phyloP scores from a whole-genome alignment of 1,284 basidiomycete species.

The Marasmius sp. region DNA sequence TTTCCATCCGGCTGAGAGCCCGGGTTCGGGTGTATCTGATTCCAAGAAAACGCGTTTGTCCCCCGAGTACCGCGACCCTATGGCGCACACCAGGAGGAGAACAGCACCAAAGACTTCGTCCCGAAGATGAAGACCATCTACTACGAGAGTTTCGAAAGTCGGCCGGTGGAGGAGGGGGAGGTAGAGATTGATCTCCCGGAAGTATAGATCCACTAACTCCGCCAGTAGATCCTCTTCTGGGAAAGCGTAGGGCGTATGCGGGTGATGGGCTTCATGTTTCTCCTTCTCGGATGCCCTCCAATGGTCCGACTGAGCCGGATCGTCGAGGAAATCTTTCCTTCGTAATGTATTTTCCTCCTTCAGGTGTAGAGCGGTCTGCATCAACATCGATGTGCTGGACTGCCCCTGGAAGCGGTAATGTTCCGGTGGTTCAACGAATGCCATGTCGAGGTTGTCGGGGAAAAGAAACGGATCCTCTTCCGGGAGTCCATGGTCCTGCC shows the following conservation, averaged over 20 bases:
- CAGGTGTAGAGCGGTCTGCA: conserved; percentile 64
- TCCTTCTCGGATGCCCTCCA: conserved; percentile 15
- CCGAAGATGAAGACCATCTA: not conserved
- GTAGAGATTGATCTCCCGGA: conserved; percentile 2
- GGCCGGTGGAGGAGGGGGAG: conserved; percentile 4
- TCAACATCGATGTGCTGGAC: conserved; percentile 65
- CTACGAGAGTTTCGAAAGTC: not conserved
- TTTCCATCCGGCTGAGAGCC: conserved; percentile 71
- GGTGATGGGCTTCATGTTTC: conserved; percentile 33
- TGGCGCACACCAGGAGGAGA: conserved; percentile 5
- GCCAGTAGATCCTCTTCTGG: conserved; percentile 48
- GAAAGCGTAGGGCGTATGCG: conserved; percentile 36
- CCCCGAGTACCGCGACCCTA: not conserved
- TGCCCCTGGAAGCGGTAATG: conserved; percentile 68
- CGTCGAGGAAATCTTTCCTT: conserved; percentile 16
- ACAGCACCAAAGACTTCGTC: conserved; percentile 3
- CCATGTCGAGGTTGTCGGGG: conserved; percentile 33
- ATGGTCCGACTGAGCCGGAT: conserved; percentile 22
- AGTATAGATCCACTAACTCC: conserved; percentile 3
- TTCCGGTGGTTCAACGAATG: conserved; percentile 30
- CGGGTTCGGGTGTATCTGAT: conserved; percentile 19
- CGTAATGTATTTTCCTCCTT: conserved; percentile 56
- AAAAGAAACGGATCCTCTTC: conserved; percentile 36
- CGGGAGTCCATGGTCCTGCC: conserved; percentile 23
- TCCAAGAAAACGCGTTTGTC: not conserved